Evolutionary conservation across 2,329 filamentous ascomycete genomes (phyloP), one percentile per base, ranked within the genome.

Genomic region (Hyphodiscus sp.): DNA sequence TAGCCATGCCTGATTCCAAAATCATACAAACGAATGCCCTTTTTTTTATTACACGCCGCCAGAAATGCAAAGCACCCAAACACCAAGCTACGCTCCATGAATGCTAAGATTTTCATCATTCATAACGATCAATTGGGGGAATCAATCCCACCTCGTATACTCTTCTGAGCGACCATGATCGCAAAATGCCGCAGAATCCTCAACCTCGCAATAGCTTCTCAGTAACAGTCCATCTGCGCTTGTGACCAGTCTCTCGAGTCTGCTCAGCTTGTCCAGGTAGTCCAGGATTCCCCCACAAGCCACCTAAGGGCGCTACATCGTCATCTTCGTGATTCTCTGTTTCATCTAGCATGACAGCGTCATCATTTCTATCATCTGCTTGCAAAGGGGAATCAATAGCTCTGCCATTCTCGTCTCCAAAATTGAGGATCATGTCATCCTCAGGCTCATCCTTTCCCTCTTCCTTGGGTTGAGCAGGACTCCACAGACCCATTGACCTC

Each of bases 161-260:
- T n/a, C n/a, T n/a, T n/a, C 8, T 26, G 8, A 26, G 23, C 23
- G 23, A 8, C 8, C 23, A 26, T 3, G 23, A 26, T 26, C 23
- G 23, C 8, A 26, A 26, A 26, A 26, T 26, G 23, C 23, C 8
- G 4, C 23, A 26, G 8, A 26, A 8, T 8, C 33, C 15, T 19
- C 8, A 19, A 15, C 11, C 20, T 23, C 47, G 43, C n/a, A 49
- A 55, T 38, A 45, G 54, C 2, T 58, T 56, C 38, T 82, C 78
- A 45, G 73, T 80, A 4, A 81, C 73, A 20, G 78, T 80, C 79
- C 79, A 82, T 20, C 79, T 71, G 49, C 79, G 67, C 67, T 81
- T 82, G 1, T 72, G 69, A 19, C 71, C 69, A 33, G 70, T 73
- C 53, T 81, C 78, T 7, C 75, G 69, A 29, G 72, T 67, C 29